Evolutionary conservation across 257 asterid genomes (phyloP).

Genomic region (Nicotiana benthamiana): DNA sequence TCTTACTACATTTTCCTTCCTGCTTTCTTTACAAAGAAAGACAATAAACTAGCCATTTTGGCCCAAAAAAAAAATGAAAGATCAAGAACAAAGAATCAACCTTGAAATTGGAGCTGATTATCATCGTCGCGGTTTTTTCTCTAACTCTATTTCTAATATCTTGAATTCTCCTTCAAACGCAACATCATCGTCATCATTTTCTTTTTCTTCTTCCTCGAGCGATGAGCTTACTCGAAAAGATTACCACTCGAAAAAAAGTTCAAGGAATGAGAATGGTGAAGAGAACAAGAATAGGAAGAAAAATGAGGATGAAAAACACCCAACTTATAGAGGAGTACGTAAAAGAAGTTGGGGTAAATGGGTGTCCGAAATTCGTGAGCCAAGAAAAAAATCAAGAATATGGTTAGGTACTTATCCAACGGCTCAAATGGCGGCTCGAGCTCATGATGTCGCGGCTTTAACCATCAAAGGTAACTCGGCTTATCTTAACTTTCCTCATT

Average conservation of each 20-base stretch:
- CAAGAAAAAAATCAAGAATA: constrained; percentile 79
- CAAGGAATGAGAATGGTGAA: constrained; percentile 24
- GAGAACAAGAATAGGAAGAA: constrained; percentile 10
- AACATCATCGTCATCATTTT: not conserved
- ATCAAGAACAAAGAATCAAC: constrained; percentile 8
- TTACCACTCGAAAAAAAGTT: not conserved
- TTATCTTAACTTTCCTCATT: constrained; percentile 67
- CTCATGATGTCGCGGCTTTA: constrained; percentile 87
- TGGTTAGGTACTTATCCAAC: constrained; percentile 86
- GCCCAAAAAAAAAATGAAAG: constrained; percentile 23
- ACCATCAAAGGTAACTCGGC: constrained; percentile 83
- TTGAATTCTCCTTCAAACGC: constrained; percentile 1
- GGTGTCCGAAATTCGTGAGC: constrained; percentile 94
- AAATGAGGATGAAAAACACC: constrained; percentile 28
- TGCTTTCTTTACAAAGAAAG: not conserved
- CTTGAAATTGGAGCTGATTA: not conserved
- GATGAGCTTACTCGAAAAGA: not conserved
- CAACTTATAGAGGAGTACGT: constrained; percentile 72
- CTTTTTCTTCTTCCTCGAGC: constrained; percentile 15
- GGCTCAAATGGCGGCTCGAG: constrained; percentile 96
- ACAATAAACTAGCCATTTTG: not conserved
- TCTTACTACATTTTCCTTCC: constrained; percentile 17
- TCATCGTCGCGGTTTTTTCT: not conserved
- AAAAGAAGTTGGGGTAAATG: constrained; percentile 88
- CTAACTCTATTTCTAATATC: not conserved